Evolutionary conservation across 345 rosid species (phyloP), one percentile per base, ranked within the genome.

Genomic region (Eucalyptus cloeziana): DNA sequence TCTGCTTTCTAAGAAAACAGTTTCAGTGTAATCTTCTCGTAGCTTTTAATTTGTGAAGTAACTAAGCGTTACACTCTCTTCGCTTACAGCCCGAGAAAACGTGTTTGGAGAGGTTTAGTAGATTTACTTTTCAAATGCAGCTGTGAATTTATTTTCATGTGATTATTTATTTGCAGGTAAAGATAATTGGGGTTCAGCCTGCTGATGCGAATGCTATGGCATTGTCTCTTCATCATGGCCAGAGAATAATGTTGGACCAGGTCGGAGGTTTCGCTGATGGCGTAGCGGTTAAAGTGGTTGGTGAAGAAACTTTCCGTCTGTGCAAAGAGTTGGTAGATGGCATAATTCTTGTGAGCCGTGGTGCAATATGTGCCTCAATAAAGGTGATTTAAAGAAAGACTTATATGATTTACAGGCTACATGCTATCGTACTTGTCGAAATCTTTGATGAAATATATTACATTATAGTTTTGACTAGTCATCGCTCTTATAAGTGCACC

Each of bases 251-350:
- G 85, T 89, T 98, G 93, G 96, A 95, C 92, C 92, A 97, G 88
- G 99, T 97, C 94, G 99, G 99, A 85, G 96, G 98, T 83, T 98
- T 98, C 92, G 99, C 99, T 69, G 99, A 97, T 93, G 99, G 99
- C 89, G 99, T 98, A 58, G 99, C 99, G 88, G 99, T 96, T 90
- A 98, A 97, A 94, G 98, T 93, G 90, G 99, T 98, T 89, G 99
- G 99, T 12, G 97, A 94, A 90, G 99, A 98, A 92, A 96, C 98
- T 87, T 98, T 98, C 88, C 94, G 96, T 30, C 80, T 98, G 76
- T 93, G 98, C 93, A 95, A 91, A 92, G 97, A 96, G 86, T 93
- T 96, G 90, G 86, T 98, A 67, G 99, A 98, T 91, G 99, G 99
- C 81, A 95, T 98, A 24, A 98, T 98, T 90, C 99, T 98, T 85